phyloP scores from a whole-genome alignment of 2,329 filamentous ascomycete species.

The Colletotrichum filicis region DNA sequence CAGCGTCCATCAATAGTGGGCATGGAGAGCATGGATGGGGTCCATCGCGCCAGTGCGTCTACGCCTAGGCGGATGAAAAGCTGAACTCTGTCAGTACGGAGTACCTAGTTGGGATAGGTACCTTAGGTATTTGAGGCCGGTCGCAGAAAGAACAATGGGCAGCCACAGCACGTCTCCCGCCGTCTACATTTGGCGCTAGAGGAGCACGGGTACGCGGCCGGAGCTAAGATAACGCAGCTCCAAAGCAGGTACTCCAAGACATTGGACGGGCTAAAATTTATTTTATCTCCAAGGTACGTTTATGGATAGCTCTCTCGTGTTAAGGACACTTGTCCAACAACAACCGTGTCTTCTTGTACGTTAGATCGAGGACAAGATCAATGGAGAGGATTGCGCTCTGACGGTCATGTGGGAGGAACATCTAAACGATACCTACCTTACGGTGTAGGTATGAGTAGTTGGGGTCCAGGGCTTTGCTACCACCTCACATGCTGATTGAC shows the following conservation, averaged over 20 bases:
- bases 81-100: background rate
- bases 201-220: background rate
- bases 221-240: background rate
- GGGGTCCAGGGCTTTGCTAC: background rate
- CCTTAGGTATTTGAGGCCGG: background rate
- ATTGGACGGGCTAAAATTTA: background rate
- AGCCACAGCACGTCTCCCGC: slow-evolving; percentile 21
- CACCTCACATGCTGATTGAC: background rate
- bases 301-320: background rate
- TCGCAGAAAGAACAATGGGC: slow-evolving; percentile 2
- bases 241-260: background rate
- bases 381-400: background rate
- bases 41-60: background rate
- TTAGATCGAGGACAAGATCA: background rate
- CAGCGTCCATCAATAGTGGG: slow-evolving; percentile 10
- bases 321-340: slow-evolving; percentile 1
- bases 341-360: background rate
- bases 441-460: background rate
- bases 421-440: background rate
- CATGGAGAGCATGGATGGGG: background rate
- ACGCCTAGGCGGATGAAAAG: background rate
- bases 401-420: background rate
- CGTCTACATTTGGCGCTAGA: background rate
- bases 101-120: too few relatives aligned
- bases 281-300: background rate